Evolutionary conservation across 345 rosid species (phyloP).

Genomic region (Bruguiera sexangula): DNA sequence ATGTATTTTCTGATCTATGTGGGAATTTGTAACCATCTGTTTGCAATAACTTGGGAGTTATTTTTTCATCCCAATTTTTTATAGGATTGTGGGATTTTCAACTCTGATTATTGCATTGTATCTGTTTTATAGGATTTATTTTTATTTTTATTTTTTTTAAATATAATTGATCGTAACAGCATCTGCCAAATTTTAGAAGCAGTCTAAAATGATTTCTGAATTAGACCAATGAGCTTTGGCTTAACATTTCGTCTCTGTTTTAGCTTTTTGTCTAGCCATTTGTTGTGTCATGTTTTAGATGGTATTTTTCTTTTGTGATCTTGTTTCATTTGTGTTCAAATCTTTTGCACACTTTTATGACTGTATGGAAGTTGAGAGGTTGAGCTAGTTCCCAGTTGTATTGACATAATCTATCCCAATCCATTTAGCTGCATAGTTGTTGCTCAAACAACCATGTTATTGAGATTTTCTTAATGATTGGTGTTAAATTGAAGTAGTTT

Average conservation of each 20-base stretch:
- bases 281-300: background rate
- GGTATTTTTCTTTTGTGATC: background rate
- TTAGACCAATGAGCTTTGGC: background rate
- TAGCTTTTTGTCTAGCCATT: background rate
- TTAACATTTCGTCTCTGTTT: background rate
- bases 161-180: background rate
- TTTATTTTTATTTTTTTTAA: background rate
- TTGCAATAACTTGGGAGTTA: too few relatives aligned
- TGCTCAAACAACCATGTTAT: background rate
- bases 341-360: background rate
- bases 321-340: background rate
- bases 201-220: constrained; percentile 1
- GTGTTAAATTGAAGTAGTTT: background rate
- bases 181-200: background rate
- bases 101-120: too few relatives aligned
- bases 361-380: background rate
- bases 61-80: too few relatives aligned
- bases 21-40: too few relatives aligned
- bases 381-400: too few relatives aligned
- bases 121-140: too few relatives aligned
- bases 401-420: background rate
- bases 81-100: too few relatives aligned
- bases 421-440: background rate
- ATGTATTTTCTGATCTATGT: too few relatives aligned
- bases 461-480: background rate